Evolutionary conservation across 2,329 filamentous ascomycete species (phyloP).

Genomic region (Shiraia bambusicola): DNA sequence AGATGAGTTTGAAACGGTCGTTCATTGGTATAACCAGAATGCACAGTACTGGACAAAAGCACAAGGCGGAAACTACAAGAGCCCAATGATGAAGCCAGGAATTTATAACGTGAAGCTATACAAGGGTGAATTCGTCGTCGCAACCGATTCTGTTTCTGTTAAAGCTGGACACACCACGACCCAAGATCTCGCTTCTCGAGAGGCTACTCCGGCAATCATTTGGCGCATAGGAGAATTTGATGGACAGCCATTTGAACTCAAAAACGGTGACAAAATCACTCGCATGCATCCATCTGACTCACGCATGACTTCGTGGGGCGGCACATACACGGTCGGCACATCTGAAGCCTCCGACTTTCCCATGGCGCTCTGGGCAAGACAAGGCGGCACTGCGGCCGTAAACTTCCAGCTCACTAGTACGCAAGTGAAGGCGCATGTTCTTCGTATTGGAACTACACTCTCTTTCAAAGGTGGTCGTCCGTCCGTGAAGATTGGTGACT

Average conservation of each 20-base stretch:
- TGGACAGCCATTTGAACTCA: conserved; percentile 24
- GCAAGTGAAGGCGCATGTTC: conserved; percentile 22
- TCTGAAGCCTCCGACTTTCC: conserved; percentile 23
- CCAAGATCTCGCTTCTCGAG: conserved; percentile 24
- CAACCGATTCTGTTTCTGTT: conserved; percentile 20
- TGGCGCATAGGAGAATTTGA: conserved; percentile 28
- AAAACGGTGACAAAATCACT: conserved; percentile 28
- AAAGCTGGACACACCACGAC: conserved; percentile 16
- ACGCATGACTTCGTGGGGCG: conserved; percentile 21
- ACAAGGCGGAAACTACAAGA: conserved; percentile 15
- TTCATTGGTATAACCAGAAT: conserved; percentile 63
- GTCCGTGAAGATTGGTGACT: conserved; percentile 23
- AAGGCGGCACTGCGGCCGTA: conserved; percentile 16
- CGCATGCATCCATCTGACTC: conserved; percentile 26
- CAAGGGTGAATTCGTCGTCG: conserved; percentile 21
- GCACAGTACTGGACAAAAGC: conserved; percentile 61
- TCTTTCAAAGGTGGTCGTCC: conserved; percentile 25
- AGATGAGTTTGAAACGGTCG: conserved; percentile 23
- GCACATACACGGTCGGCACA: conserved; percentile 14
- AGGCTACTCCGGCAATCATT: conserved; percentile 12
- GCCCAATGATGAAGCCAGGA: conserved; percentile 23
- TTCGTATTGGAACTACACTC: conserved; percentile 26
- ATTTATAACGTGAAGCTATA: conserved; percentile 25
- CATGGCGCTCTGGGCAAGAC: conserved; percentile 25
- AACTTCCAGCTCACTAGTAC: conserved; percentile 19